Conservation (phyloP, 192 early-diverging fungal genomes). For the Martensiomyces pterosporus region DNA sequence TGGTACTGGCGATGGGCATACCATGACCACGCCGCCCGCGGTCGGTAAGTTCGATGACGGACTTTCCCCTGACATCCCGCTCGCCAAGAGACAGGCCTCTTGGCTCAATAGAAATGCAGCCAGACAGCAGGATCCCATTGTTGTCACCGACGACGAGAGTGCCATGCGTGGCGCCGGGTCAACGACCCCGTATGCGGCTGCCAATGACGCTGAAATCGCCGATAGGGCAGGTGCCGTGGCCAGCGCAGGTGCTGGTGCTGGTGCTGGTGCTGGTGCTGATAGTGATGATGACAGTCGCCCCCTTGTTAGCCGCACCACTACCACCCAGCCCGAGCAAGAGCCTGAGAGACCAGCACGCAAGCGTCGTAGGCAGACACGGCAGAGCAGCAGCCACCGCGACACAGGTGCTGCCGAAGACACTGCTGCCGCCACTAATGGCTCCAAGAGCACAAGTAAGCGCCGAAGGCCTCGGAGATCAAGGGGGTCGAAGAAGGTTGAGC, state of each 20-base stretch:
- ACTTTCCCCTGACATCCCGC: slow-evolving; percentile 8
- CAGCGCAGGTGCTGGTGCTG: neutral
- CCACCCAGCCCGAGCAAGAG: neutral
- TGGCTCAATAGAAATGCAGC: slow-evolving; percentile 2
- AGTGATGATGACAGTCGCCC: slow-evolving; percentile 36
- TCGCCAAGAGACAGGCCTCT: slow-evolving; percentile 7
- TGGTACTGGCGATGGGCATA: too few relatives aligned
- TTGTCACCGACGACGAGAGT: slow-evolving; percentile 4
- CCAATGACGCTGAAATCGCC: slow-evolving; percentile 11
- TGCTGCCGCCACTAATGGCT: neutral
- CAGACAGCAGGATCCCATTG: slow-evolving; percentile 3
- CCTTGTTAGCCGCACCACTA: slow-evolving; percentile 11
- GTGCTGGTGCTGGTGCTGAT: neutral
- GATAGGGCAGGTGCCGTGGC: slow-evolving; percentile 5
- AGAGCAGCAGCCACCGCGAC: slow-evolving; percentile 8
- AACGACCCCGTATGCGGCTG: too few relatives aligned
- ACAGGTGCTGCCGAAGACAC: slow-evolving; percentile 2
- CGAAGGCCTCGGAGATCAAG: slow-evolving; percentile 15
- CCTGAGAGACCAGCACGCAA: slow-evolving; percentile 15
- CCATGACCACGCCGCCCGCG: neutral
- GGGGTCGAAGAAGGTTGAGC: slow-evolving; percentile 30
- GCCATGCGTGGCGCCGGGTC: too few relatives aligned
- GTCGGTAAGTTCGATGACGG: neutral
- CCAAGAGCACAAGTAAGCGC: slow-evolving; percentile 9
- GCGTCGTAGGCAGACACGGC: slow-evolving; percentile 18